Conservation (phyloP, 1,284 basidiomycete genomes). For the Mycosarcoma maydis region DNA sequence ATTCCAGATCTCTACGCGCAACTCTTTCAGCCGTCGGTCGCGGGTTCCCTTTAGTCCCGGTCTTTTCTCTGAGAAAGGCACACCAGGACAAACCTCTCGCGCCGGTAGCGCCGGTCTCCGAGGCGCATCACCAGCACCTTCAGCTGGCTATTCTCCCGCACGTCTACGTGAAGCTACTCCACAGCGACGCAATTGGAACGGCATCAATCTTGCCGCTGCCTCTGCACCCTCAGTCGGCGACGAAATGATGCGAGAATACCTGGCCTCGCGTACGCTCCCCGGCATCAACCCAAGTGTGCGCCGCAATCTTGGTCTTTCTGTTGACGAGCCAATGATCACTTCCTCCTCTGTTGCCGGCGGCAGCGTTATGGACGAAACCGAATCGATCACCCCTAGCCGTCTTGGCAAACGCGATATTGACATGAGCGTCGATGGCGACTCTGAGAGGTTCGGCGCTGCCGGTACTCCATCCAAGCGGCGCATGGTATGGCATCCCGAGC, state of each 20-base stretch:
- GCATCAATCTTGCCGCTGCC: slow-evolving; percentile 53
- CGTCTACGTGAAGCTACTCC: slow-evolving; percentile 26
- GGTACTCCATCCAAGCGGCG: slow-evolving; percentile 52
- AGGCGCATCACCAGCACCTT: slow-evolving; percentile 29
- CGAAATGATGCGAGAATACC: slow-evolving; percentile 54
- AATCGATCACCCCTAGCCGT: slow-evolving; percentile 32
- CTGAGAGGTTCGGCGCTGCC: slow-evolving; percentile 17
- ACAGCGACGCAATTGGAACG: slow-evolving; percentile 52
- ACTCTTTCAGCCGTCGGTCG: slow-evolving; percentile 9
- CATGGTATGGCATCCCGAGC: slow-evolving; percentile 63
- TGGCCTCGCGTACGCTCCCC: slow-evolving; percentile 36
- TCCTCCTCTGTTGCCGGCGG: slow-evolving; percentile 24
- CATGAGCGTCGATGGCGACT: slow-evolving; percentile 49
- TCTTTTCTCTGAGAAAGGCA: slow-evolving; percentile 21
- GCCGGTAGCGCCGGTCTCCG: slow-evolving; percentile 32
- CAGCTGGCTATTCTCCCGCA: slow-evolving; percentile 25
- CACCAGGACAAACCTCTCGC: slow-evolving; percentile 19
- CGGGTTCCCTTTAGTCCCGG: slow-evolving; percentile 18
- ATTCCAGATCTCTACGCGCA: slow-evolving; percentile 47
- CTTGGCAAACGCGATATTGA: slow-evolving; percentile 45
- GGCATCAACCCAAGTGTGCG: slow-evolving; percentile 29
- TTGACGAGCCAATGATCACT: slow-evolving; percentile 20
- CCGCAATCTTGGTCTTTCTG: slow-evolving; percentile 16
- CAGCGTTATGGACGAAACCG: slow-evolving; percentile 35
- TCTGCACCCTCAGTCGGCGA: slow-evolving; percentile 44